Evolutionary conservation across 192 early-diverging fungal species (phyloP).

Genomic region (Hyaloraphidium curvatum): DNA sequence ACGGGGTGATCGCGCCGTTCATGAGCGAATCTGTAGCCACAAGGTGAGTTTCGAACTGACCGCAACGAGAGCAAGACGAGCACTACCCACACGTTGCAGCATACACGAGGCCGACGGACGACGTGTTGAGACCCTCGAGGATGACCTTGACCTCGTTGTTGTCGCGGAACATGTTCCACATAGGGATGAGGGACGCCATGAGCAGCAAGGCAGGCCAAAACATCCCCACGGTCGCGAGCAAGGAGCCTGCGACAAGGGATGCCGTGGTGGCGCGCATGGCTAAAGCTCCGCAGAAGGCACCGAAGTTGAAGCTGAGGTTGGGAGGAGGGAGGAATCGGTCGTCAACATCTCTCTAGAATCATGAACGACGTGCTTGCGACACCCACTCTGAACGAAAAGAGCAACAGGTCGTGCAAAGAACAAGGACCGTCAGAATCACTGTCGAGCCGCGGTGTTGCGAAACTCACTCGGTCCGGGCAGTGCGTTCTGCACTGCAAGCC

Average conservation of each 20-base stretch:
- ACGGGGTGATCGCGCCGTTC: not conserved
- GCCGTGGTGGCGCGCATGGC: conserved; percentile 17
- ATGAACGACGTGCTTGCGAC: not conserved
- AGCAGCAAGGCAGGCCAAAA: conserved; percentile 39
- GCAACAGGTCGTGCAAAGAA: too few species aligned
- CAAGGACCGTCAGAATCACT: too few species aligned
- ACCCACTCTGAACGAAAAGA: not conserved
- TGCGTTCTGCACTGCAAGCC: conserved; percentile 38
- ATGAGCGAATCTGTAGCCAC: not conserved
- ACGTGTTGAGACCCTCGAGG: conserved; percentile 40
- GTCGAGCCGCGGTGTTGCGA: too few species aligned
- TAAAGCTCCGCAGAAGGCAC: conserved; percentile 38
- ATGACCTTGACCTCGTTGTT: conserved; percentile 17
- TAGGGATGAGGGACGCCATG: conserved; percentile 33
- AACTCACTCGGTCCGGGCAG: conserved; percentile 17
- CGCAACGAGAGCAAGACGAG: too few species aligned
- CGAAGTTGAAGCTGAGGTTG: conserved; percentile 51
- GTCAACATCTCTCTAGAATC: not conserved
- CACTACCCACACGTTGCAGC: conserved; percentile 43
- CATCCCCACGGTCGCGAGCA: conserved; percentile 33
- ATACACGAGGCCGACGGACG: conserved; percentile 38
- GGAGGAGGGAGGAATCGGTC: not conserved
- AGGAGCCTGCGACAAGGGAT: conserved; percentile 20
- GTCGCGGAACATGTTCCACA: conserved; percentile 32
- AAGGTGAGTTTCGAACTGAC: not conserved